phyloP scores from a whole-genome alignment of 805 yeast genomes.

The Myxozyma geophila region DNA sequence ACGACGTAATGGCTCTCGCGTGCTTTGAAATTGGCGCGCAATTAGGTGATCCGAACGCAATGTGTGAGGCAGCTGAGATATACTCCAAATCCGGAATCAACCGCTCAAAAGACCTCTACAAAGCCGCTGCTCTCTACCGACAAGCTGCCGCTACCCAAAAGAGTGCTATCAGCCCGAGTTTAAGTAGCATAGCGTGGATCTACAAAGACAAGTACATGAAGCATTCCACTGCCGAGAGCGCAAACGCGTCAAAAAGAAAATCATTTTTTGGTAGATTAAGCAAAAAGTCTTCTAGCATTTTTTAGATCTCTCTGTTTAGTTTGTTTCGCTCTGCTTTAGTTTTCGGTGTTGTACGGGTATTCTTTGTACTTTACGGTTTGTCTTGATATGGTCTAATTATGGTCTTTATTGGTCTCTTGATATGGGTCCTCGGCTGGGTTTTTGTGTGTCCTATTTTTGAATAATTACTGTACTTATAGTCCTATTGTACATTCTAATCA shows the following conservation, averaged over 20 bases:
- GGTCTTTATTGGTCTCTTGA: too few species aligned
- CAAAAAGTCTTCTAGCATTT: neutral
- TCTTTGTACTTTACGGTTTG: too few species aligned
- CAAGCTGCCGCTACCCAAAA: conserved; percentile 52
- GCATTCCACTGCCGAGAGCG: neutral
- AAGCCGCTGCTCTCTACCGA: conserved; percentile 74
- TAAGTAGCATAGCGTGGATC: conserved; percentile 39
- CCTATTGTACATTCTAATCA: neutral
- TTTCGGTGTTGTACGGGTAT: neutral
- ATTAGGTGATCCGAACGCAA: conserved; percentile 69
- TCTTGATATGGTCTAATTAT: neutral
- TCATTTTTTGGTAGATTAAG: conserved; percentile 9
- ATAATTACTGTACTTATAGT: neutral
- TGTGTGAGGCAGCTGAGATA: conserved; percentile 69
- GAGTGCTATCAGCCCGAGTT: too few species aligned
- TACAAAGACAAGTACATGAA: conserved; percentile 25
- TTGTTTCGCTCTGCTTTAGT: neutral
- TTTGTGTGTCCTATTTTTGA: too few species aligned
- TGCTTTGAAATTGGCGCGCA: conserved; percentile 68
- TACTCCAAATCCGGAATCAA: conserved; percentile 61
- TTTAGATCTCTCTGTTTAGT: neutral
- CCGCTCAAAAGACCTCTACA: conserved; percentile 60
- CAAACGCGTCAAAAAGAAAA: neutral
- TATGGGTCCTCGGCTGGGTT: neutral
- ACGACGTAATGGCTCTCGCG: conserved; percentile 60